Evolutionary conservation across 2,329 filamentous ascomycete genomes (phyloP).

Genomic region (Ophiocordyceps sinensis): DNA sequence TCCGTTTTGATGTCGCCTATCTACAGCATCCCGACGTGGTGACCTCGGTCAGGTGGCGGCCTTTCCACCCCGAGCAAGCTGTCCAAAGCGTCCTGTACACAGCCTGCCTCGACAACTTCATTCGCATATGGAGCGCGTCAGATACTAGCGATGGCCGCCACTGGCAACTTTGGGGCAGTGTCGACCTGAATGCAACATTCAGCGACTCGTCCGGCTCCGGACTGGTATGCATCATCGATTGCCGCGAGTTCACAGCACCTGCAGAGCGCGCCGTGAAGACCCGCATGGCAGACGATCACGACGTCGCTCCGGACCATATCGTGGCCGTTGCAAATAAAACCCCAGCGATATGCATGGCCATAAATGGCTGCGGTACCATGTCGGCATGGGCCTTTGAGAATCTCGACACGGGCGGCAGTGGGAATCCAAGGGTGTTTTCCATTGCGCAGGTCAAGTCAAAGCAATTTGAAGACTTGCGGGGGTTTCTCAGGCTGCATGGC

Average conservation of each 20-base stretch:
- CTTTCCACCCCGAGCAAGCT: conserved; percentile 61
- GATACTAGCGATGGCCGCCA: conserved; percentile 58
- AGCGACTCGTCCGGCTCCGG: conserved; percentile 21
- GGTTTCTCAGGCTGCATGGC: conserved; percentile 11
- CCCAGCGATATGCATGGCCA: conserved; percentile 74
- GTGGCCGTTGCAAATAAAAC: conserved; percentile 73
- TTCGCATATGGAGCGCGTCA: conserved; percentile 72
- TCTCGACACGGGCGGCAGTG: conserved; percentile 54
- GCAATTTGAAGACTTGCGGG: conserved; percentile 32
- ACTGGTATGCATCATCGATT: conserved; percentile 64
- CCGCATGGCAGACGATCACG: conserved; percentile 37
- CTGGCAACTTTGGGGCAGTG: conserved; percentile 64
- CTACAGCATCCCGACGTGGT: conserved; percentile 70
- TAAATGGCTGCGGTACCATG: conserved; percentile 76
- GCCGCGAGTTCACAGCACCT: conserved; percentile 62
- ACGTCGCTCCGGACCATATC: conserved; percentile 67
- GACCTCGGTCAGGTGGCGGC: conserved; percentile 77
- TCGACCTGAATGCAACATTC: conserved; percentile 64
- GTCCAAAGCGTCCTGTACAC: conserved; percentile 85
- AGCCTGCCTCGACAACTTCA: conserved; percentile 62
- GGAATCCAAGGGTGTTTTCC: conserved; percentile 62
- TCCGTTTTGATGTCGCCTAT: conserved; percentile 82
- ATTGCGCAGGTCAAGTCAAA: conserved; percentile 60
- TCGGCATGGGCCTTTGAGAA: conserved; percentile 89
- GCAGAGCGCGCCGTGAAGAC: conserved; percentile 60